Base-by-base conservation (phyloP, 73 alveolate species). In the Loxodes magnus region DNA sequence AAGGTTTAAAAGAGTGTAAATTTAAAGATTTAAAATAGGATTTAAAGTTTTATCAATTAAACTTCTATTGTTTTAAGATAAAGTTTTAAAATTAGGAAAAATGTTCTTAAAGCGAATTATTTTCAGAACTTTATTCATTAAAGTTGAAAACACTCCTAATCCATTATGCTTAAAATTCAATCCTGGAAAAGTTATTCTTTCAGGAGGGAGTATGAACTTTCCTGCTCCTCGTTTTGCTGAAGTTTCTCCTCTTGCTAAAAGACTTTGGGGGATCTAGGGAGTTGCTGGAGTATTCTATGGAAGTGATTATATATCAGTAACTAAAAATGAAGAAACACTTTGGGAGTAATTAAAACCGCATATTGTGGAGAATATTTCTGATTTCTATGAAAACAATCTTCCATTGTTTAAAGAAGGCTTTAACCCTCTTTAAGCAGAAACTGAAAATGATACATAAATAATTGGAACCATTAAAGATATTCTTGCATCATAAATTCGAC, bases 401-500 rank as follows among this genome's bases (percentile, higher is more conserved):
- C n/a, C n/a, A n/a, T n/a, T n/a, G n/a, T n/a, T n/a, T n/a, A n/a
- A n/a, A n/a, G n/a, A n/a, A n/a, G n/a, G n/a, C n/a, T n/a, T n/a
- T n/a, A n/a, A n/a, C n/a, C n/a, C n/a, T n/a, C n/a, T n/a, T n/a
- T n/a, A n/a, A n/a, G n/a, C n/a, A n/a, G n/a, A n/a, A n/a, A n/a
- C n/a, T 4, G 86, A 74, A 2, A 79, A 65, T n/a, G 96, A 85
- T 43, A 33, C 77, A 16, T 90, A 79, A 41, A 83, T 65, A 15
- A 84, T 85, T n/a, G 67, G 68, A 28, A 51, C 80, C 82, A 75
- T 85, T n/a, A 85, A 85, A 55, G 96, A 85, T 51, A 79, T 85
- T 4, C 74, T 85, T 14, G 93, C 67, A 25, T 56, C 87, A 7
- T 56, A 93, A 17, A 66, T 85, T 4, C 46, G 93, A 51, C 93